Conservation (phyloP, 23 red algal species). For the Gracilariopsis chorda region DNA sequence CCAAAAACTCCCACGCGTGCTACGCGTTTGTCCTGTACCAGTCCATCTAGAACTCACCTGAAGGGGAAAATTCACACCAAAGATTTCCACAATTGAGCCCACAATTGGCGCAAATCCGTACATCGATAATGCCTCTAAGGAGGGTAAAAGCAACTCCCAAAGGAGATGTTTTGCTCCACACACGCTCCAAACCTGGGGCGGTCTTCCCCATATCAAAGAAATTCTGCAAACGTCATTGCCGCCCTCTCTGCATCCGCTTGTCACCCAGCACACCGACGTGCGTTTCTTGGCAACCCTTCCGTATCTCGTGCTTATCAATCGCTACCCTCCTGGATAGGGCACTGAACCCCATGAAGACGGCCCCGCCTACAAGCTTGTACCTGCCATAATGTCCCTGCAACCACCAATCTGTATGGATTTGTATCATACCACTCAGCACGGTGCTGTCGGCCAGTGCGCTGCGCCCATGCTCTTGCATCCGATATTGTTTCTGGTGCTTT, state of each 20-base stretch:
- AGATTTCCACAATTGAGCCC: no score
- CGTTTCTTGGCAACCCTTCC: constrained; percentile 39
- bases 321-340: constrained; percentile 66
- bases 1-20: no score
- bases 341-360: constrained; percentile 80
- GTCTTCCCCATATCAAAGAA: constrained; percentile 52
- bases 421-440: not conserved
- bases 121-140: no score
- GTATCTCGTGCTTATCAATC: constrained; percentile 85
- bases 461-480: constrained; percentile 16
- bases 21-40: no score
- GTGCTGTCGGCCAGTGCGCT: not conserved
- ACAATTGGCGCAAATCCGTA: no score
- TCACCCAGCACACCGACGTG: not conserved
- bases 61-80: no score
- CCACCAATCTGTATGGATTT: constrained; percentile 58
- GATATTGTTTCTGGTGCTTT: constrained; percentile 46
- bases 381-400: constrained; percentile 67
- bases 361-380: constrained; percentile 49
- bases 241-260: not conserved
- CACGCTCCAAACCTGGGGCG: constrained; percentile 23
- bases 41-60: no score
- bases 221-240: constrained; percentile 56
- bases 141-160: no score
- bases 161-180: no score